Base-by-base conservation (phyloP, 2,329 filamentous ascomycete genomes). In the Nothophaeocryptopus gaeumannii region DNA sequence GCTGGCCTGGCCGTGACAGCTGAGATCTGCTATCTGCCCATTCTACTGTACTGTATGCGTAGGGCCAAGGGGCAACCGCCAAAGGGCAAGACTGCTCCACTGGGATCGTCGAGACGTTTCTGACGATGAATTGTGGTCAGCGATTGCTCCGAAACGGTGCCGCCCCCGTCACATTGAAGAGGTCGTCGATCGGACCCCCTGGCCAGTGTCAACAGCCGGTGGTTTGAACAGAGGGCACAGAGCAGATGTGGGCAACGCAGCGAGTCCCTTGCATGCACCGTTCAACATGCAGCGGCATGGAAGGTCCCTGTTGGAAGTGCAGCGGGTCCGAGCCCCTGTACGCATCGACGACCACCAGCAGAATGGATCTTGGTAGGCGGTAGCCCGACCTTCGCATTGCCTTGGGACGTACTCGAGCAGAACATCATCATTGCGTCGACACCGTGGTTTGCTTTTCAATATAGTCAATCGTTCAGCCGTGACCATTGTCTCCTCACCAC, bases 351-450 rank as follows among this genome's bases (percentile, higher is more conserved):
- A 45, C 49, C 20, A 26, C 20, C 49, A 52, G 49, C 44, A 40
- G 34, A 32, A 35, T 47, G 49, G 44, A 47, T 29, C 42, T 39
- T 39, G 38, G 49, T 39, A 31, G 20, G 26, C 40, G 13, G 29
- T 26, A 26, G 20, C 20, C 20, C 20, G 20, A 7, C 20, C 20
- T 26, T 26, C 20, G 7, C 20, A 26, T 26, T 26, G 34, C 49
- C 39, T 41, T 29, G 42, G 44, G 39, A 47, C 20, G 35, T 11
- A 43, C 30, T 43, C 10, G 40, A 43, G 43, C 29, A 47, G 34
- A 16, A 42, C 43, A 47, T 44, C 45, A 41, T 36, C 50, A 48
- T 41, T 45, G 45, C 41, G 36, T 31, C 47, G 40, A 47, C 32
- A 45, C 50, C 50, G 50, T 53, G 50, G 50, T 53, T 45, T 35